A percentile compares a stretch with the other conserved stretches of the same genome.
Evolutionary conservation across 2,329 filamentous ascomycete genomes (phyloP).

Genomic region (Colletotrichum sp.): DNA sequence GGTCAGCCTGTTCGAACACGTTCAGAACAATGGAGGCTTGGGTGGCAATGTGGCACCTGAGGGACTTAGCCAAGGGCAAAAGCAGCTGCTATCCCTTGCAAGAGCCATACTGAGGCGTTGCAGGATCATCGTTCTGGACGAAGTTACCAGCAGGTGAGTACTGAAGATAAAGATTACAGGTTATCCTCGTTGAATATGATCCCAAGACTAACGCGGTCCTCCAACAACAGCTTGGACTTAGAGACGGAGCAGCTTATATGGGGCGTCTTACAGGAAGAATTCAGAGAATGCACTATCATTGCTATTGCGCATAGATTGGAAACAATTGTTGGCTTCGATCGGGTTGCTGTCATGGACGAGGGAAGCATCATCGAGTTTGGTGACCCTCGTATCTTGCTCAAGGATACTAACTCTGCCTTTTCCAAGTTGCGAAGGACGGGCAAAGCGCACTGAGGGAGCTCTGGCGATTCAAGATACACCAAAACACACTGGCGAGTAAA

Average conservation of each 20-base stretch:
- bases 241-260: neutral
- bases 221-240: neutral
- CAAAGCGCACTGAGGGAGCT: neutral
- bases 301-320: neutral
- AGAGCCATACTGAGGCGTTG: neutral
- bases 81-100: neutral
- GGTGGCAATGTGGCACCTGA: neutral
- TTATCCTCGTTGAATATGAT: no score
- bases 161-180: neutral
- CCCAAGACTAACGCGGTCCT: neutral
- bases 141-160: neutral
- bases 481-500: accelerated
- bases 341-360: neutral
- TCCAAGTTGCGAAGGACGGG: neutral
- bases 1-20: neutral
- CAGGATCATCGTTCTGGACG: neutral
- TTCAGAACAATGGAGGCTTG: neutral
- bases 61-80: neutral
- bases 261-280: neutral
- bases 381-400: accelerated
- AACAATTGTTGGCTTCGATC: neutral
- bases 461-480: neutral
- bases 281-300: neutral
- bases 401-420: neutral
- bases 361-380: neutral